Evolutionary conservation across 208 protist species (phyloP).

Genomic region (Jaenimonas drosophilae): DNA sequence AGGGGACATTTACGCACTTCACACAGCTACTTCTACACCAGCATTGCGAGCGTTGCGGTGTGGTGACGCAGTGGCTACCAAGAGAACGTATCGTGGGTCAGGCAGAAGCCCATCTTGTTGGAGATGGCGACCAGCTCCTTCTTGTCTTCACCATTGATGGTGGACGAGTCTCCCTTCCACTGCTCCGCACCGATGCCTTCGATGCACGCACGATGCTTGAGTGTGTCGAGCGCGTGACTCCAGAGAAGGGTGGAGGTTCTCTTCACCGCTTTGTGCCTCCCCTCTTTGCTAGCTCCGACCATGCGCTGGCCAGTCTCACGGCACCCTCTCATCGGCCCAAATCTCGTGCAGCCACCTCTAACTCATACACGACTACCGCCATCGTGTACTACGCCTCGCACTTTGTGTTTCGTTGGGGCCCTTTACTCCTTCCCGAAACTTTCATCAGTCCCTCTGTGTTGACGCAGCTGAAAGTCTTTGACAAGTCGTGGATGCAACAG

Average conservation of each 20-base stretch:
- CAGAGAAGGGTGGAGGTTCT: no score
- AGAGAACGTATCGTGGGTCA: constrained; percentile 29
- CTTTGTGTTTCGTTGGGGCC: constrained; percentile 48
- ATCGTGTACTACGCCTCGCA: constrained; percentile 66
- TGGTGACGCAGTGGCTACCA: constrained; percentile 54
- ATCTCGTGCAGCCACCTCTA: no score
- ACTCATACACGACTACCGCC: constrained; percentile 26
- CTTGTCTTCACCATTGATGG: constrained; percentile 37
- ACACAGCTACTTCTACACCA: constrained; percentile 20
- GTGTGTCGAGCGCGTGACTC: neutral
- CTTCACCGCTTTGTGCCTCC: no score
- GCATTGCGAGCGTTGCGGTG: constrained; percentile 35
- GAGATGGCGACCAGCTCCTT: constrained; percentile 44
- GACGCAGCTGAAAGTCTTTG: constrained; percentile 37
- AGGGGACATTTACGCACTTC: constrained; percentile 34
- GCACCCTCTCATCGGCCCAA: no score
- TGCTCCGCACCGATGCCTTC: constrained; percentile 28
- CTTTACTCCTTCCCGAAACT: constrained; percentile 17
- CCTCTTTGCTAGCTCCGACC: no score
- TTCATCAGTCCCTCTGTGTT: constrained; percentile 28
- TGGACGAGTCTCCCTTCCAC: constrained; percentile 9
- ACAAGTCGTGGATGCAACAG: constrained; percentile 42
- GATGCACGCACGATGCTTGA: constrained; percentile 24
- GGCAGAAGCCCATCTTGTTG: constrained; percentile 38
- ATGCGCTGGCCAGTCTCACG: no score